phyloP scores from a whole-genome alignment of 164 flowering plant genomes.

The Taxillus chinensis region DNA sequence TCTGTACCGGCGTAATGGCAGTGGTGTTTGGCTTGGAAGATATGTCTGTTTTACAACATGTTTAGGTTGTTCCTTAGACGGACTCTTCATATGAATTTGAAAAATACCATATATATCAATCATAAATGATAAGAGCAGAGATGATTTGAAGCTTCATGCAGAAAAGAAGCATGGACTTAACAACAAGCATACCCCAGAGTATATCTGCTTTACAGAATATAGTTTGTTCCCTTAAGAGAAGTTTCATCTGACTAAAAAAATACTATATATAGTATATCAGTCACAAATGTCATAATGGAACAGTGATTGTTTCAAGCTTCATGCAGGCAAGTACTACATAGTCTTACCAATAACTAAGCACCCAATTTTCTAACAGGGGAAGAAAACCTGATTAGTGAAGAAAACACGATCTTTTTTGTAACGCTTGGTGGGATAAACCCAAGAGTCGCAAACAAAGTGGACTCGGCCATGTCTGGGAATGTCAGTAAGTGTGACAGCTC shows the following conservation, averaged over 20 bases:
- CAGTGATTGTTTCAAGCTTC: no score
- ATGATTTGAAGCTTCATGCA: not conserved
- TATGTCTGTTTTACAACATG: conserved; percentile 1
- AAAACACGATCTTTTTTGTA: conserved; percentile 2
- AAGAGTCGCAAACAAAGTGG: conserved; percentile 4
- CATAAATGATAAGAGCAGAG: not conserved
- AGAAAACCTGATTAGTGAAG: conserved; percentile 1
- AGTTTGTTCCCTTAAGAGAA: no score
- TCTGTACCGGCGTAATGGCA: not conserved
- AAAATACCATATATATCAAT: not conserved
- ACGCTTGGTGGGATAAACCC: conserved; percentile 1
- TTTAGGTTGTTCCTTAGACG: not conserved
- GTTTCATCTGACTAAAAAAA: no score
- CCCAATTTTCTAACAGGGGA: no score
- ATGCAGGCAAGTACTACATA: no score
- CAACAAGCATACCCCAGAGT: no score
- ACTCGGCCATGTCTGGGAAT: conserved; percentile 5
- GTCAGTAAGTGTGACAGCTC: not conserved
- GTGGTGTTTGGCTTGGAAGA: conserved; percentile 2
- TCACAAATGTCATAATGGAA: no score
- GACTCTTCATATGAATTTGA: not conserved
- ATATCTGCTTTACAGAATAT: no score
- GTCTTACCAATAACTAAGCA: no score
- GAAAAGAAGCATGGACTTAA: no score
- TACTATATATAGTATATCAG: no score